Evolutionary conservation across 2,329 filamentous ascomycete genomes (phyloP), one percentile per base, ranked within the genome.

Genomic region (Periglandula ipomoeae): DNA sequence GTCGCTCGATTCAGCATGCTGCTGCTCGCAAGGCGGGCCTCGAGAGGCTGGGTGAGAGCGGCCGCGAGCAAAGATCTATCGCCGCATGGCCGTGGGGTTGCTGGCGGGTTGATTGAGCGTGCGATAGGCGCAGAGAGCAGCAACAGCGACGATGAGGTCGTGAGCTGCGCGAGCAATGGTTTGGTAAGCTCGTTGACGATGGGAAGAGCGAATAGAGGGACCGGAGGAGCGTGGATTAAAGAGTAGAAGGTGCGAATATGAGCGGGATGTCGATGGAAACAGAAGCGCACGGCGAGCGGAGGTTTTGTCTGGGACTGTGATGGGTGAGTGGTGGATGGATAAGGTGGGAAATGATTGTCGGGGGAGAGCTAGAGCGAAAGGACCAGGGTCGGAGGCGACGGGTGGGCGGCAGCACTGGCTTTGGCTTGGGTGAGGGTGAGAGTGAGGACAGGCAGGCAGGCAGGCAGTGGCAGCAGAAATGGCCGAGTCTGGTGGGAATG

Each of bases 1-100:
- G 41, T 42, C 34, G 32, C 24, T 54, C 47, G 50, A 51, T 44
- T 52, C 44, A 47, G 53, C 53, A 54, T 56, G 49, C 50, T 53
- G 45, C 15, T 43, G 44, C 34, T 46, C 24, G 47, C 41, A 46
- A 49, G 30, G 47, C 39, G 38, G 50, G 34, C 48, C 44, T 45
- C 23, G 42, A 32, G 35, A 47, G 49, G 46, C 41, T 42, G 47
- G 32, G 44, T 47, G 15, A 26, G 26, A 48, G 47, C 44, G 37
- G 51, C 48, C 43, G 40, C 42, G 43, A 44, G 40, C 49, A 49
- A 48, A 47, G 23, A 37, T 39, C 47, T 55, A 55, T 49, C 44
- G 50, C 38, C 38, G 50, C 53, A 55, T 55, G 46, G n/a, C 50
- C 34, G 44, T 24, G 13, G 27, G 37, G 24, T 30, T 13, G 11